Conservation (phyloP, 805 yeast genomes). For the Candida maris region DNA sequence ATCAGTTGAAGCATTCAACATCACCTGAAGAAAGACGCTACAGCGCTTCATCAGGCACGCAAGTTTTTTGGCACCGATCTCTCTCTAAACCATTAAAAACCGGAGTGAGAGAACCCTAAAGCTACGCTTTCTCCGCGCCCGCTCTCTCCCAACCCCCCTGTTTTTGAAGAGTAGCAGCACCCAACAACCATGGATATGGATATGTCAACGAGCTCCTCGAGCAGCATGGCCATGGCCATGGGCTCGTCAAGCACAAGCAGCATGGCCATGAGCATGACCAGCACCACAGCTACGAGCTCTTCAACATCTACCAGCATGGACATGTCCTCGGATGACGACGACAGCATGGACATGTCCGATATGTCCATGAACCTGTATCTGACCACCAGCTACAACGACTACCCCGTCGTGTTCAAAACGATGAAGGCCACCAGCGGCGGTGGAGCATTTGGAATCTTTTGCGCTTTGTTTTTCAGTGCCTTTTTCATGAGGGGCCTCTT, state of each 20-base stretch:
- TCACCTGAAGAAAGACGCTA: no score
- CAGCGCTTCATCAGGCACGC: no score
- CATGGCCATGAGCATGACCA: constrained; percentile 11
- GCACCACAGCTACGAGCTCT: constrained; percentile 4
- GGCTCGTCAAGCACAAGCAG: constrained; percentile 14
- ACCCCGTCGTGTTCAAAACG: constrained; percentile 61
- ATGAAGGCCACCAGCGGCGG: constrained; percentile 53
- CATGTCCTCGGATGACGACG: constrained; percentile 12
- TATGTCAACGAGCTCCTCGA: constrained; percentile 22
- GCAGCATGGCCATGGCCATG: constrained; percentile 17
- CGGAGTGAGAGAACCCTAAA: no score
- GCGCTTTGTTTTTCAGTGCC: constrained; percentile 54
- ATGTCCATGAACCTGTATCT: constrained; percentile 58
- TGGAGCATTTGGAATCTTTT: constrained; percentile 71
- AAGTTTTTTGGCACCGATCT: no score
- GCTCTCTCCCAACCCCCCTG: no score
- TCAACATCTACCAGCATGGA: constrained; percentile 18
- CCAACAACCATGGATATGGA: no score
- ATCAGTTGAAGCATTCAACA: no score
- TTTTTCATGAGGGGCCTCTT: constrained; percentile 57
- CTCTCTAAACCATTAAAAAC: no score
- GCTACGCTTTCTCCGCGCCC: no score
- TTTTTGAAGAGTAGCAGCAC: no score
- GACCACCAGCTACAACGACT: constrained; percentile 45
- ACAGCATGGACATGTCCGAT: constrained; percentile 16